Base-by-base conservation (phyloP, 2,329 filamentous ascomycete species). In the Xylariaceae sp. region DNA sequence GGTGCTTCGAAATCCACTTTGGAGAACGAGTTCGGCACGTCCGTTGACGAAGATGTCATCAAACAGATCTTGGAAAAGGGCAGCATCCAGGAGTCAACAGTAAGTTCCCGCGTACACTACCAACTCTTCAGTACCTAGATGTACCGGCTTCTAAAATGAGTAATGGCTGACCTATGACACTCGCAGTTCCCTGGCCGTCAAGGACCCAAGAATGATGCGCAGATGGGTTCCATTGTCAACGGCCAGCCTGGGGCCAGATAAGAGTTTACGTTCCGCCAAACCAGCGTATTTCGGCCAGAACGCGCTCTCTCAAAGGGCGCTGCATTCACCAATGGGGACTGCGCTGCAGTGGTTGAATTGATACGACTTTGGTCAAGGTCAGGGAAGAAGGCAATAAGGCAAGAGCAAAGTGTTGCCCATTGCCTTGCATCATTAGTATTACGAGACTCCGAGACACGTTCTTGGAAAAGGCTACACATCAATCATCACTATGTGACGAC, bases 11-110 rank as follows among this genome's bases (percentile, higher is more conserved):
- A 94, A 52, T 67, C 73, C 33, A 74, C 74, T 35, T 74, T 98
- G 4, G 83, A 93, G 59, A 85, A 82, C 53, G 90, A 97, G 69
- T 98, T 98, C 55, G 89, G 87, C 53, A 91, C 88, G 12, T 68
- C 74, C 54, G 74, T 82, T 41, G 83, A 89, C 18, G 90, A 96
- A 7, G 86, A 91, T 1, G 83, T 85, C 44, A 84, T 97, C 59
- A 79, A 79, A 68, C 72, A 81, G 68, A 95, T 98, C 49, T 71
- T 97, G 32, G 77, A 88, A 69, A 79, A 79, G 62, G 91, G 91
- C 17, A 72, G 72, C 13, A 63, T 84, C 41, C 84, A 93, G 66
- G 76, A 79, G 57, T 52, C 66, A 15, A 68, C 76, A 66, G 76
- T 79, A 62, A 66, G 55, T 37, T 9, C 15, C n/a, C n/a, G n/a